Conservation (phyloP, 2,329 filamentous ascomycete genomes). For the Talaromyces sp. region DNA sequence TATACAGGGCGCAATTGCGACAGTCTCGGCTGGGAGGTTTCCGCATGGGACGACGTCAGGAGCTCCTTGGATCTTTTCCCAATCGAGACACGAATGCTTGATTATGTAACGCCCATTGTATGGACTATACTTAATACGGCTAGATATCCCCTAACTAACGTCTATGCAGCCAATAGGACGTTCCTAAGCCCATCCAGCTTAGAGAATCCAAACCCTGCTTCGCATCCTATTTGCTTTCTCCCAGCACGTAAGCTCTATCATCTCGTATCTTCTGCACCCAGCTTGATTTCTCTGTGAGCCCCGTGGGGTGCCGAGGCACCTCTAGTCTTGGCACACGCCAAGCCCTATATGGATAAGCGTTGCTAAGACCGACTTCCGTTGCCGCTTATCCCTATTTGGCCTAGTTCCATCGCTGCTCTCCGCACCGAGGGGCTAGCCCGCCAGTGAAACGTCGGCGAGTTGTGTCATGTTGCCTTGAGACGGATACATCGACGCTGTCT, state of each 20-base stretch:
- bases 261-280: not conserved
- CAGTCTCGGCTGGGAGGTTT: slow-evolving; percentile 13
- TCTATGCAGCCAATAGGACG: not conserved
- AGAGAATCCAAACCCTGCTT: not conserved
- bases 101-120: not conserved
- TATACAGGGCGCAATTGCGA: slow-evolving; percentile 8
- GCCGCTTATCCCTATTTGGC: not conserved
- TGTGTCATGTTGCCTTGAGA: not conserved
- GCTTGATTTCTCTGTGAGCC: not conserved
- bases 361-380: not conserved
- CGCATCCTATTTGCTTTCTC: too few relatives aligned
- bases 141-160: not conserved
- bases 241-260: not conserved
- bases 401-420: slow-evolving; percentile 1
- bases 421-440: not conserved
- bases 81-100: not conserved
- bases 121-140: not conserved
- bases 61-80: not conserved
- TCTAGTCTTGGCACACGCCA: not conserved
- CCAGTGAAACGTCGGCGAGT: slow-evolving; percentile 4
- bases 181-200: not conserved
- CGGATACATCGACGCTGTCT: not conserved
- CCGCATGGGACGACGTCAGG: slow-evolving; percentile 15
- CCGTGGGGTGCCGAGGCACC: not conserved
- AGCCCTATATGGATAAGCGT: not conserved